These are phyloP conservation scores for Talaromyces islandicus DNA, from an alignment of 2,329 filamentous ascomycete genomes.

Conservation along the genomic window DNA sequence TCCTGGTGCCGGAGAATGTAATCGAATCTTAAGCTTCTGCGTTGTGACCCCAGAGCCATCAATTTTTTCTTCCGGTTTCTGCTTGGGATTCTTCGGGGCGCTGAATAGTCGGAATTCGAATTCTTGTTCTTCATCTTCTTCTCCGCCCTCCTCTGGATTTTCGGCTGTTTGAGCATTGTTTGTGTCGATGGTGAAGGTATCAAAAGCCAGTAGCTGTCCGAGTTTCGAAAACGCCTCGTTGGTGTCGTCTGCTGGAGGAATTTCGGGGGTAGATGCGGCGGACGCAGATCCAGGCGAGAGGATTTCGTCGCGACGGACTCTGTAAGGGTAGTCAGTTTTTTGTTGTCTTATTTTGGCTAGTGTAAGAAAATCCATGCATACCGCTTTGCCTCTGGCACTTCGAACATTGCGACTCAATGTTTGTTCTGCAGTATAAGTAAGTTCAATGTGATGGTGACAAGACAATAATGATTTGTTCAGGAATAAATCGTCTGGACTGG, in stretches of 20 bases:
- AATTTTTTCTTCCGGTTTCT: not conserved
- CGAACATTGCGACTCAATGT: conserved; percentile 24
- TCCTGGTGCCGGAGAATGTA: conserved; percentile 34
- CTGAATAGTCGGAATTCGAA: conserved; percentile 40
- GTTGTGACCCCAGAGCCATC: conserved; percentile 12
- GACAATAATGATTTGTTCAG: not conserved
- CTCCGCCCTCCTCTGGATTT: not conserved
- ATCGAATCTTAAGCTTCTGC: conserved; percentile 33
- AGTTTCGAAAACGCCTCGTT: conserved; percentile 21
- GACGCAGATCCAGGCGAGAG: conserved; percentile 22
- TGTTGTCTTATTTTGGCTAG: not conserved
- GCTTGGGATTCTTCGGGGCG: conserved; percentile 14
- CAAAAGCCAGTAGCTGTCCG: conserved; percentile 28
- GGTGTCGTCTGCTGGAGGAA: conserved; percentile 19
- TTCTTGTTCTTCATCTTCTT: conserved; percentile 35
- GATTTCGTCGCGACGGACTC: conserved; percentile 33
- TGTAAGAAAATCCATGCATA: conserved; percentile 13
- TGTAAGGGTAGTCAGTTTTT: conserved; percentile 12
- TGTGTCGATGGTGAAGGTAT: conserved; percentile 15
- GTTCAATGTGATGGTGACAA: not conserved
- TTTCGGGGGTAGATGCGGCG: conserved; percentile 24
- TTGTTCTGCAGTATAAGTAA: not conserved
- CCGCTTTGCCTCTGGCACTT: conserved; percentile 32
- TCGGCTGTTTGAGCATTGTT: not conserved
- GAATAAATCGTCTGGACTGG: not conserved